phyloP scores from a whole-genome alignment of 345 rosid genomes.

The Gossypium australe region DNA sequence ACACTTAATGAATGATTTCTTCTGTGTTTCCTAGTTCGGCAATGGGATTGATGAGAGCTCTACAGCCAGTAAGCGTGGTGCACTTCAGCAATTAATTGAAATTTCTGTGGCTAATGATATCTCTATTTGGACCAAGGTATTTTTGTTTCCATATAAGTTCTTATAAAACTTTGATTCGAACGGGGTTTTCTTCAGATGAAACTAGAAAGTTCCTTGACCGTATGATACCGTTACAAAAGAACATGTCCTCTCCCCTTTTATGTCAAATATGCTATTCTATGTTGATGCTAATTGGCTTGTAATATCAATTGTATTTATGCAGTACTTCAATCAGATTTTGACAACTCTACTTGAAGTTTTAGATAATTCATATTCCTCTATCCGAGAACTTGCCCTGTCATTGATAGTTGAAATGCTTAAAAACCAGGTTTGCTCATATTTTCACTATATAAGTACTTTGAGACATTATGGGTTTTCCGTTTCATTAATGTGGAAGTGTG shows the following conservation, averaged over 20 bases:
- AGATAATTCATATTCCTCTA: slow-evolving; percentile 65
- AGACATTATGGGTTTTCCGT: not conserved
- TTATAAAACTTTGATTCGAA: not conserved
- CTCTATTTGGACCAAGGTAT: slow-evolving; percentile 78
- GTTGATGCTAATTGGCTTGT: not conserved
- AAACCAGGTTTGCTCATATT: slow-evolving; percentile 55
- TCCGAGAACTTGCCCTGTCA: slow-evolving; percentile 71
- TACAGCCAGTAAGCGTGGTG: slow-evolving; percentile 54
- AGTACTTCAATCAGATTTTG: slow-evolving; percentile 98
- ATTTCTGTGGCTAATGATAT: slow-evolving; percentile 69
- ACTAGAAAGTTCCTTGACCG: not conserved
- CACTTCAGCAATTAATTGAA: slow-evolving; percentile 77
- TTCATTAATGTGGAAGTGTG: not conserved
- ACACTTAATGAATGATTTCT: not conserved
- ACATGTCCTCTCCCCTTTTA: not conserved
- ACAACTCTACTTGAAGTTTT: slow-evolving; percentile 91
- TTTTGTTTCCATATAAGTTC: not conserved
- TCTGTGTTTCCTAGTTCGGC: slow-evolving; percentile 46
- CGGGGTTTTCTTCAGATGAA: not conserved
- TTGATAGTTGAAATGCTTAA: slow-evolving; percentile 82
- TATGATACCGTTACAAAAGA: not conserved
- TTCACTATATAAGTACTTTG: not conserved
- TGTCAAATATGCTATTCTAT: not conserved
- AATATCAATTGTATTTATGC: slow-evolving; percentile 25
- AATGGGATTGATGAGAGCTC: slow-evolving; percentile 64